A percentile compares a stretch with the other conserved stretches of the same genome.
Conservation (phyloP, 371 early-diverging fungal species). For the Blyttiomyces sp. region DNA sequence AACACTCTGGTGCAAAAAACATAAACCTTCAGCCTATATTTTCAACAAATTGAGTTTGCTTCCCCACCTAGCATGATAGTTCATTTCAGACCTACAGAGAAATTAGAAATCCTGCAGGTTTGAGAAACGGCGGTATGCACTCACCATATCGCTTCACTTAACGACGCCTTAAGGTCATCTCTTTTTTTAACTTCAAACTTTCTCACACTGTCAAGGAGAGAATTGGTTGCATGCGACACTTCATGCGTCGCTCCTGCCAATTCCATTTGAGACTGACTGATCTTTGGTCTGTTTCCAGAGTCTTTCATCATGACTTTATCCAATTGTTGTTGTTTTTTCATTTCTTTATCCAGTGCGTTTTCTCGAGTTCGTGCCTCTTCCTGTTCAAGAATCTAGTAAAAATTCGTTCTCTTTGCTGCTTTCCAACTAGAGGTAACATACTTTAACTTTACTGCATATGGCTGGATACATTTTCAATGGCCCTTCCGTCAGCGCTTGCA, state of each 20-base stretch:
- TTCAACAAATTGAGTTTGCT: no score
- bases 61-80: no score
- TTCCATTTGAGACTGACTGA: constrained; percentile 26
- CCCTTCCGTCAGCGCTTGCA: constrained; percentile 12
- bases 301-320: constrained; percentile 28
- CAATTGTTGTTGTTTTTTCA: constrained; percentile 25
- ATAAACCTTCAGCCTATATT: no score
- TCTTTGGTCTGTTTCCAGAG: constrained; percentile 18
- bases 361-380: constrained; percentile 23
- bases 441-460: constrained; percentile 22
- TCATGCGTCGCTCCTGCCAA: constrained; percentile 21
- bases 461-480: constrained; percentile 22
- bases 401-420: neutral
- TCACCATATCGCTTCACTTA: constrained; percentile 30
- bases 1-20: constrained; percentile 18
- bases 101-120: neutral
- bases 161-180: constrained; percentile 14
- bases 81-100: constrained; percentile 22
- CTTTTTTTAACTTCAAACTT: constrained; percentile 29
- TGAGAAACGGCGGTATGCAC: neutral
- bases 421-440: neutral
- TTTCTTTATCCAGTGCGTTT: constrained; percentile 19
- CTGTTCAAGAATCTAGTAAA: no score
- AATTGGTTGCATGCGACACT: constrained; percentile 20
- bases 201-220: constrained; percentile 16